These are phyloP conservation scores for Diaporthe caulivora DNA, from an alignment of 2,329 filamentous ascomycete species.

Conservation along the genomic window DNA sequence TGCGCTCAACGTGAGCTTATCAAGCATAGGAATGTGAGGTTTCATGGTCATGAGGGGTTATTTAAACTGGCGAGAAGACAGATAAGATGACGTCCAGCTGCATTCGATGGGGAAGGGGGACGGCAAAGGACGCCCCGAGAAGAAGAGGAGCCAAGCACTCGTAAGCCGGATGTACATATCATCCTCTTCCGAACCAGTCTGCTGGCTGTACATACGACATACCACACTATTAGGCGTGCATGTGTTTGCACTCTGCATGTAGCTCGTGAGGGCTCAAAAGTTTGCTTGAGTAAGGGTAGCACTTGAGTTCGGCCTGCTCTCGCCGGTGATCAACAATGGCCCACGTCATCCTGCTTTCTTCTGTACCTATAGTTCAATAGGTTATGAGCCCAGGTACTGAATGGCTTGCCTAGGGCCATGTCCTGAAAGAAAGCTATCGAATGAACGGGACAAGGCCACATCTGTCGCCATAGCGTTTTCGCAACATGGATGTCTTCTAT, in stretches of 20 bases:
- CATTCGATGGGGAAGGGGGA: not conserved
- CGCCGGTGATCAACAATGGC: not conserved
- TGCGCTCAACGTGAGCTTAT: not conserved
- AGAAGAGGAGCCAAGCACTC: not conserved
- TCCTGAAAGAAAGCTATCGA: too few relatives aligned
- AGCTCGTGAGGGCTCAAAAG: not conserved
- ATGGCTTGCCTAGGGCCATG: too few relatives aligned
- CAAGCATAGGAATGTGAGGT: not conserved
- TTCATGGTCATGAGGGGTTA: not conserved
- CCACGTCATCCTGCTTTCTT: too few relatives aligned
- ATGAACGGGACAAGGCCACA: too few relatives aligned
- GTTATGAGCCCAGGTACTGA: too few relatives aligned
- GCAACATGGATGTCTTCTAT: too few relatives aligned
- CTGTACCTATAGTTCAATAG: too few relatives aligned
- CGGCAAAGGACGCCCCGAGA: not conserved
- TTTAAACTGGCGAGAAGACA: not conserved
- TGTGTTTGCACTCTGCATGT: not conserved
- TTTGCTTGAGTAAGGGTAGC: not conserved
- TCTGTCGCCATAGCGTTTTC: too few relatives aligned
- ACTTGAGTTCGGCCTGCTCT: not conserved
- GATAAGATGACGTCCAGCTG: conserved; percentile 7
- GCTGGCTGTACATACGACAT: not conserved
- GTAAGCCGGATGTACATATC: not conserved
- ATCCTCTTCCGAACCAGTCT: not conserved
- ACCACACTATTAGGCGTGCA: not conserved